Base-by-base conservation (phyloP, 2,329 filamentous ascomycete species). In the Macrophomina phaseolina region DNA sequence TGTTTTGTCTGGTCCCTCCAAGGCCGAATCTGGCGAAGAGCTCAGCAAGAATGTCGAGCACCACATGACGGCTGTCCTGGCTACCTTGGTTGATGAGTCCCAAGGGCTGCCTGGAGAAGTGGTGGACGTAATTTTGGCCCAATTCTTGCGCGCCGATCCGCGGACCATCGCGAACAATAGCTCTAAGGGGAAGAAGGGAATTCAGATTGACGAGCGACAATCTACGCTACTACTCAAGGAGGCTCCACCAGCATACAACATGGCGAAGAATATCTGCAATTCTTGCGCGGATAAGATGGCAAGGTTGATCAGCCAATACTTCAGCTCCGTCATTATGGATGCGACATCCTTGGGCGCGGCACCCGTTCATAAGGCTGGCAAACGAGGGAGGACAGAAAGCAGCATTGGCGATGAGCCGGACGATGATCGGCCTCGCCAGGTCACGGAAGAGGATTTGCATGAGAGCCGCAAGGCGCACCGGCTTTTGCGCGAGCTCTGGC, bases 221-320 rank as follows among this genome's bases (percentile, higher is more conserved):
- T 91, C 90, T 0, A 97, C 91, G 0, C 84, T 97, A 18, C 83
- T 92, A n/a, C 83, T 92, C 64, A 97, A 96, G 75, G 91, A 95
- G 69, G 91, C 96, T 66, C 94, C 95, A 1, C 89, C 93, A 16
- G 94, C 95, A 1, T 99, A 99, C 81, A 91, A 95, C 75, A 97
- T 98, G 91, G 94, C 95, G 28, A 97, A 96, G 79, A 92, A 91
- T 2, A 90, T 99, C 52, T 99, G 95, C 82, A 95, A 93, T 73
- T 87, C 87, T 18, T 96, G 90, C 71, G 89, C 92, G 0, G 94
- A 97, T 72, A 96, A 96, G 79, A 97, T 99, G 94, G 90, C 93
- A 1, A 90, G 93, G 69, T 93, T 96, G 71, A 90, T 98, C 66
- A 94, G 93, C 71, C 93, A 97, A 74, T 99, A 98, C 78, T 99